These are phyloP conservation scores for Cryptococcus neoformans DNA, from an alignment of 1,284 basidiomycete genomes.

Conservation along the genomic window DNA sequence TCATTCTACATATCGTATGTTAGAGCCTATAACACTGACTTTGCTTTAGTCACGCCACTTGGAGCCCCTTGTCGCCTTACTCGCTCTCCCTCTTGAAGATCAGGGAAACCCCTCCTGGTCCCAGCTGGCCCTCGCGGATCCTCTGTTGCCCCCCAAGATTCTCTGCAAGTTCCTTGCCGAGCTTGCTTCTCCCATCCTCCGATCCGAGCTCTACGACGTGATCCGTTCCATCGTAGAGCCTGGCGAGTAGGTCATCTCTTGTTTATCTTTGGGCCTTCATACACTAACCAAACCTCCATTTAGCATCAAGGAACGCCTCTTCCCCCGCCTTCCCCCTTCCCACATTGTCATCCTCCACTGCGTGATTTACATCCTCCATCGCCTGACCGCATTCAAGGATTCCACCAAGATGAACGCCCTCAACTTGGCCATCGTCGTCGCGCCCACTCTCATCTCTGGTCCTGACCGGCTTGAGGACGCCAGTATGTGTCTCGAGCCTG, in stretches of 20 bases:
- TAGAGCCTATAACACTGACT: no score
- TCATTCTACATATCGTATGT: no score
- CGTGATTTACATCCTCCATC: conserved; percentile 20
- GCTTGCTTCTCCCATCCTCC: conserved; percentile 19
- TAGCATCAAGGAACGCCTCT: no score
- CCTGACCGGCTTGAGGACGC: conserved; percentile 36
- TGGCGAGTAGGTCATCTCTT: conserved; percentile 18
- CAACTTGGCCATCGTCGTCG: conserved; percentile 32
- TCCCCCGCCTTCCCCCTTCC: conserved; percentile 2
- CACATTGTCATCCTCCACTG: conserved; percentile 1
- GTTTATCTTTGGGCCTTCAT: not conserved
- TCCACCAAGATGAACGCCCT: conserved; percentile 31
- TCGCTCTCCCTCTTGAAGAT: no score
- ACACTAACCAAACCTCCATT: not conserved
- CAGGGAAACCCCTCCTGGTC: conserved; percentile 24
- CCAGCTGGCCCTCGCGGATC: conserved; percentile 29
- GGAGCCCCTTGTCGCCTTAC: no score
- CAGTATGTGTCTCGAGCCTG: conserved; percentile 30
- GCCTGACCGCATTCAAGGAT: conserved; percentile 19
- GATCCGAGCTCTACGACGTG: conserved; percentile 13
- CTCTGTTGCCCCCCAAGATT: conserved; percentile 33
- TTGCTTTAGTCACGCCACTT: no score
- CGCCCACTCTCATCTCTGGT: conserved; percentile 35
- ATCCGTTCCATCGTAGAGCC: conserved; percentile 12
- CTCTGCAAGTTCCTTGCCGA: conserved; percentile 20